Evolutionary conservation across 495 filamentous ascomycete genomes (phyloP).

Genomic region (Xanthoparmelia taractica): DNA sequence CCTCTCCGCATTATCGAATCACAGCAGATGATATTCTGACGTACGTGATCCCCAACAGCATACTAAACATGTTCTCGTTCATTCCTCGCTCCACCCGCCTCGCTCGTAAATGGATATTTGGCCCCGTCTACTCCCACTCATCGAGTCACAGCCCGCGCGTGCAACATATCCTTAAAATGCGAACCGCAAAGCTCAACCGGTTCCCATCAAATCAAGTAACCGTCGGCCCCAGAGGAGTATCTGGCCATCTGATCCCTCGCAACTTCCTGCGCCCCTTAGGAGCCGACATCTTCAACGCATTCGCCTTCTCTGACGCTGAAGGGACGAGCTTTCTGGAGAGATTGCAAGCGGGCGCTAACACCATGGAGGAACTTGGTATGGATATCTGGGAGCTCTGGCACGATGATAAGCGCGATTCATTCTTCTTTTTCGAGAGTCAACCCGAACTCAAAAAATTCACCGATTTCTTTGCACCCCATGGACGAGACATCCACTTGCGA

Average conservation of each 20-base stretch:
- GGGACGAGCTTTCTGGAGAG: conserved; percentile 15
- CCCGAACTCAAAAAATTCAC: conserved; percentile 10
- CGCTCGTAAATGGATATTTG: conserved; percentile 17
- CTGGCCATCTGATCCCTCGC: conserved; percentile 15
- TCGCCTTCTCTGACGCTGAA: conserved; percentile 20
- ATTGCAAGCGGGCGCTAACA: conserved; percentile 17
- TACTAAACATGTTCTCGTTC: conserved; percentile 22
- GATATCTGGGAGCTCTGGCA: conserved; percentile 15
- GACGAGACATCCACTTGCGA: conserved; percentile 3
- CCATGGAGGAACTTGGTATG: conserved; percentile 16
- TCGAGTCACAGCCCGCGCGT: conserved; percentile 8
- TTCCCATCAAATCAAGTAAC: conserved; percentile 5
- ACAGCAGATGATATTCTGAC: not conserved
- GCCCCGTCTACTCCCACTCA: conserved; percentile 17
- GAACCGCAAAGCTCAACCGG: conserved; percentile 9
- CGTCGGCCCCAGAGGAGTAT: not conserved
- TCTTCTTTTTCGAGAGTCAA: conserved; percentile 24
- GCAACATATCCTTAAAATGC: conserved; percentile 15
- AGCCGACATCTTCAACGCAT: conserved; percentile 22
- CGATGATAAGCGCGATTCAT: conserved; percentile 20
- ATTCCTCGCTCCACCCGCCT: conserved; percentile 10
- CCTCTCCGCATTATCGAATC: not conserved
- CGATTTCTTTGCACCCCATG: conserved; percentile 9
- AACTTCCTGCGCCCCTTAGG: conserved; percentile 18
- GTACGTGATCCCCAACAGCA: not conserved